Percentiles rank a stretch among this genome's conserved stretches.
phyloP scores from a whole-genome alignment of 2,329 filamentous ascomycete genomes.

The Fusarium sp. region DNA sequence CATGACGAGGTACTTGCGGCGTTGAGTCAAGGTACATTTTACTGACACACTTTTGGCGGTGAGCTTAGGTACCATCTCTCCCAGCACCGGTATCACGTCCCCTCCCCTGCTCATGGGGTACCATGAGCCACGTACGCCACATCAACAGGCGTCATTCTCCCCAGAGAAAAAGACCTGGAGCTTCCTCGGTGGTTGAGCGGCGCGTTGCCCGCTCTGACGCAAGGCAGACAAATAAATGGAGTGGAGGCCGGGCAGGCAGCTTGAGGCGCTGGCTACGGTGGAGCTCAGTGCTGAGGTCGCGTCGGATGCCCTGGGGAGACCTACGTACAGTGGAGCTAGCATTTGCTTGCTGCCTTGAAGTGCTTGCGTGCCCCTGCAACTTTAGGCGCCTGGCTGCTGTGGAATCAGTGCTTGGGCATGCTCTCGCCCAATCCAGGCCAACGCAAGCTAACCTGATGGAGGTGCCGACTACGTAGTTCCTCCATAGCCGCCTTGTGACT shows the following conservation, averaged over 20 bases:
- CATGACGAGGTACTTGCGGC: conserved; percentile 1
- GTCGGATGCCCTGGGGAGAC: background rate
- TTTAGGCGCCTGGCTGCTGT: conserved; percentile 26
- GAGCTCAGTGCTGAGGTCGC: background rate
- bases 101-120: conserved; percentile 13
- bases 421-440: conserved; percentile 27
- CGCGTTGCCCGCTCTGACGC: conserved; percentile 32
- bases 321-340: conserved; percentile 1
- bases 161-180: conserved; percentile 18
- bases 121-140: conserved; percentile 45
- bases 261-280: background rate
- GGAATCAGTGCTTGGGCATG: conserved; percentile 23
- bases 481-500: conserved; percentile 34
- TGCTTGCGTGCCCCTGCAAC: conserved; percentile 4
- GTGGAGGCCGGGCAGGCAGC: background rate
- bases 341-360: conserved; percentile 3
- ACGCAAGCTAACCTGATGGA: conserved; percentile 34
- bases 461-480: conserved; percentile 38
- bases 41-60: no score
- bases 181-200: conserved; percentile 17
- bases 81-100: conserved; percentile 15
- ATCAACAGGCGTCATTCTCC: conserved; percentile 39
- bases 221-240: conserved; percentile 9
- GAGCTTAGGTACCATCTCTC: conserved; percentile 13
- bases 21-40: conserved; percentile 15